Evolutionary conservation across 1,284 basidiomycete species (phyloP), one percentile per base, ranked within the genome.

Genomic region (Ceratorhiza oryzae-sativae): DNA sequence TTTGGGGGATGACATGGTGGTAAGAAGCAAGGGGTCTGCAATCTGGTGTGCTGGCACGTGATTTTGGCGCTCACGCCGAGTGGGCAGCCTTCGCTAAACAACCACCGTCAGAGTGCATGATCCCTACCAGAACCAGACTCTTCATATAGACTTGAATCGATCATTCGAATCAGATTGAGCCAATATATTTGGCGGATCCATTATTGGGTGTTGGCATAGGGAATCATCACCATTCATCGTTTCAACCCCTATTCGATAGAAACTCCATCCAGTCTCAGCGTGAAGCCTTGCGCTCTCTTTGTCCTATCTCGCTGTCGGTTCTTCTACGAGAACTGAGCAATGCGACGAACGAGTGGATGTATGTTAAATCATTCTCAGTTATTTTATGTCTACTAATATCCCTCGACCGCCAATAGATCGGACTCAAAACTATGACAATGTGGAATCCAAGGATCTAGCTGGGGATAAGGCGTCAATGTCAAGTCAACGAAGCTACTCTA

Each of bases 1-100:
- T 46, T 68, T 68, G 23, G 65, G 39, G 27, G 65, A 39, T 6
- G 65, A 68, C 65, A 68, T 68, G 34, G 53, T 68, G 51, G 65
- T 68, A 18, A 46, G 65, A 56, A 45, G 9, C 8, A 32, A 18
- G 53, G 5, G 10, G 25, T 23, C 46, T 6, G 20, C 48, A 9
- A 56, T 32, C n/a, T 27, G 20, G 23, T 3, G 23, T 3, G 13
- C 23, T 3, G 25, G 13, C 48, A 51, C 45, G 62, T 65, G 62
- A 65, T n/a, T 65, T 65, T 42, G 23, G 53, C 53, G 53, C 32
- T 36, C 36, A 51, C 27, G 6, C 18, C 15, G 4, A 18, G 3
- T 18, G n/a, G 18, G 42, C 6, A 45, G 15, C 42, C 42, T 45
- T 10, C 10, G n/a, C 4, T 45, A 12, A 18, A 45, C 42, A 9